phyloP scores from a whole-genome alignment of 2,329 filamentous ascomycete species.

The Botrytis pseudocinerea region DNA sequence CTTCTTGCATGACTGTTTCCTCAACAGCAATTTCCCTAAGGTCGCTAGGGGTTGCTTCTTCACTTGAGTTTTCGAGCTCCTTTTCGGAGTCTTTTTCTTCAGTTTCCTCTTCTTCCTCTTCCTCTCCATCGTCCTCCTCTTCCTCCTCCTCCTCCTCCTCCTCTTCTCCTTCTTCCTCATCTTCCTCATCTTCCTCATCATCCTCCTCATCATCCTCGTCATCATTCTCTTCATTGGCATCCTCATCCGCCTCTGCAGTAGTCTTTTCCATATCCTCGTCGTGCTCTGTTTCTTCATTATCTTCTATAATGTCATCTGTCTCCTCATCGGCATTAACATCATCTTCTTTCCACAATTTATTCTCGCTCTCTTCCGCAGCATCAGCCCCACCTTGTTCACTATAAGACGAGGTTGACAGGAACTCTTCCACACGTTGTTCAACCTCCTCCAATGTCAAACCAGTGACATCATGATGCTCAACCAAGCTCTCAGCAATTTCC shows the following conservation, averaged over 20 bases:
- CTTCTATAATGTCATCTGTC: conserved; percentile 18
- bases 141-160: conserved; percentile 13
- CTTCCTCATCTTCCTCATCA: conserved; percentile 19
- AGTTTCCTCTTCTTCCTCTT: conserved; percentile 20
- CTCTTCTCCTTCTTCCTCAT: conserved; percentile 21
- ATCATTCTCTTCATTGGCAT: conserved; percentile 22
- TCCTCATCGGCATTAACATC: conserved; percentile 24
- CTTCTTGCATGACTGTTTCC: conserved; percentile 15
- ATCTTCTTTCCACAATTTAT: conserved; percentile 21
- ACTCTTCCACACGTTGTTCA: conserved; percentile 26
- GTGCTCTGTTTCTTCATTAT: conserved; percentile 17
- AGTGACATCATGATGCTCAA: conserved; percentile 25
- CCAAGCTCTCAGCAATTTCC: conserved; percentile 23
- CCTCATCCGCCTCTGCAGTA: conserved; percentile 22
- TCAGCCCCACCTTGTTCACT: conserved; percentile 13
- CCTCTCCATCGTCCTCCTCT: conserved; percentile 19
- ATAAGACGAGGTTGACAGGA: conserved; percentile 22
- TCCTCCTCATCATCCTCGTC: conserved; percentile 23
- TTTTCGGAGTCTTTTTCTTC: conserved; percentile 1
- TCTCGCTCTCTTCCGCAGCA: conserved; percentile 3
- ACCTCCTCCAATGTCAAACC: conserved; percentile 25
- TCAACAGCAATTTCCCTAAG: conserved; percentile 13
- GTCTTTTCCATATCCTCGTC: conserved; percentile 23
- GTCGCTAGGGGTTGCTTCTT: background rate
- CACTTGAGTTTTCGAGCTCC: background rate